phyloP scores from a whole-genome alignment of 2,329 filamentous ascomycete genomes.

The Paraconiothyrium sp. region DNA sequence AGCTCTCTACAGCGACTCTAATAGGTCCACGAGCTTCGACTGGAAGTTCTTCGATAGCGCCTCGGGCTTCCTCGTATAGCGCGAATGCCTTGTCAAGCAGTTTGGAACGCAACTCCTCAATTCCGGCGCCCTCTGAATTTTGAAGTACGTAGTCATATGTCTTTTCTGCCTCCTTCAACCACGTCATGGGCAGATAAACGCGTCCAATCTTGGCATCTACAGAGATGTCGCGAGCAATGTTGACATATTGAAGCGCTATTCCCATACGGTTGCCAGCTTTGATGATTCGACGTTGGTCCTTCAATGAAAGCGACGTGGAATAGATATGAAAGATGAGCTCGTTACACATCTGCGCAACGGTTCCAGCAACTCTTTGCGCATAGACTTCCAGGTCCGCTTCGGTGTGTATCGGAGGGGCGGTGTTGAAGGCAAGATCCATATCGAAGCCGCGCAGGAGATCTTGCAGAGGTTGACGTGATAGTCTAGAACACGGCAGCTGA shows the following conservation, averaged over 20 bases:
- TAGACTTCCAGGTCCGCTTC: constrained; percentile 71
- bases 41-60: constrained; percentile 70
- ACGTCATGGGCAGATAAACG: constrained; percentile 73
- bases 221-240: constrained; percentile 77
- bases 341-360: constrained; percentile 74
- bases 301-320: constrained; percentile 39
- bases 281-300: constrained; percentile 58
- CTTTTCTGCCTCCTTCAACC: constrained; percentile 68
- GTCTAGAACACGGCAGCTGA: constrained; percentile 66
- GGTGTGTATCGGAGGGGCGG: constrained; percentile 62
- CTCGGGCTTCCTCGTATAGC: constrained; percentile 65
- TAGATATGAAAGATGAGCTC: constrained; percentile 72
- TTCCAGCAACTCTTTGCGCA: constrained; percentile 74
- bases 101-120: constrained; percentile 62
- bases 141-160: constrained; percentile 64
- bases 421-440: constrained; percentile 69
- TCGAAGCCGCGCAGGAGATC: constrained; percentile 74
- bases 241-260: constrained; percentile 78
- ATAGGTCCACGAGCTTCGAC: constrained; percentile 69
- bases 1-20: constrained; percentile 76
- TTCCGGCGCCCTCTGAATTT: constrained; percentile 57
- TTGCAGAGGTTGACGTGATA: constrained; percentile 68
- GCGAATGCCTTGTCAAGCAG: constrained; percentile 69
- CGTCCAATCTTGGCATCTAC: constrained; percentile 72
- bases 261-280: constrained; percentile 72